A percentile compares a stretch with the other conserved stretches of the same genome.
Conservation (phyloP, 441 rosid species). For the Populus hybrid region DNA sequence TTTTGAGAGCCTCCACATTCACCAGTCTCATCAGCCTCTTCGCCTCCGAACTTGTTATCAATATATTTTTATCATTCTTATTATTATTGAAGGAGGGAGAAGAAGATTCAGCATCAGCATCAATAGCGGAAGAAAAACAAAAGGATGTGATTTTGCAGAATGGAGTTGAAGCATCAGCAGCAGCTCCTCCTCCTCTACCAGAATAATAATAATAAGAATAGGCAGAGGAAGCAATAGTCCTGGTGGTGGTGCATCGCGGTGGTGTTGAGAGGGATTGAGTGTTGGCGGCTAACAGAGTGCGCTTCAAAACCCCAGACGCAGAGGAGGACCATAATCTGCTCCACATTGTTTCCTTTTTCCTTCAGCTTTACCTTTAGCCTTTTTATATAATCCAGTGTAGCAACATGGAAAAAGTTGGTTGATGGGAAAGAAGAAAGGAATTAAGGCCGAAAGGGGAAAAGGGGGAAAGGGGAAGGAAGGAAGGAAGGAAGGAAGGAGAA, state of each 20-base stretch:
- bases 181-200: background rate
- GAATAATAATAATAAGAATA: background rate
- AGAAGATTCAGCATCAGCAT: background rate
- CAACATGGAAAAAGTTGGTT: background rate
- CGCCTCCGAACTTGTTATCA: conserved; percentile 54
- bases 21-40: conserved; percentile 82
- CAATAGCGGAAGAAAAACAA: background rate
- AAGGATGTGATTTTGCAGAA: background rate
- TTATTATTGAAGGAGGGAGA: background rate
- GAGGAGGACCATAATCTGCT: conserved; percentile 27
- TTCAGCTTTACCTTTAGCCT: background rate
- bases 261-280: background rate
- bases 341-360: conserved; percentile 29
- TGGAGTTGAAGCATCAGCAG: background rate
- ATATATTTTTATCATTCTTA: conserved; percentile 2
- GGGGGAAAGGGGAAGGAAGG: too few relatives aligned
- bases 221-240: background rate
- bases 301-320: conserved; percentile 19
- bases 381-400: background rate
- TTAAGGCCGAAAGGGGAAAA: background rate
- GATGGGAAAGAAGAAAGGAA: background rate
- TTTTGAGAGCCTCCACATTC: conserved; percentile 72
- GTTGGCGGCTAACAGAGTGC: background rate
- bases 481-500: too few relatives aligned
- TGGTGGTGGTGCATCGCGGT: background rate